A percentile compares a stretch with the other conserved stretches of the same genome.
These are phyloP conservation scores for Alternaria ethzedia DNA, from an alignment of 2,329 filamentous ascomycete species.

Conservation along the genomic window DNA sequence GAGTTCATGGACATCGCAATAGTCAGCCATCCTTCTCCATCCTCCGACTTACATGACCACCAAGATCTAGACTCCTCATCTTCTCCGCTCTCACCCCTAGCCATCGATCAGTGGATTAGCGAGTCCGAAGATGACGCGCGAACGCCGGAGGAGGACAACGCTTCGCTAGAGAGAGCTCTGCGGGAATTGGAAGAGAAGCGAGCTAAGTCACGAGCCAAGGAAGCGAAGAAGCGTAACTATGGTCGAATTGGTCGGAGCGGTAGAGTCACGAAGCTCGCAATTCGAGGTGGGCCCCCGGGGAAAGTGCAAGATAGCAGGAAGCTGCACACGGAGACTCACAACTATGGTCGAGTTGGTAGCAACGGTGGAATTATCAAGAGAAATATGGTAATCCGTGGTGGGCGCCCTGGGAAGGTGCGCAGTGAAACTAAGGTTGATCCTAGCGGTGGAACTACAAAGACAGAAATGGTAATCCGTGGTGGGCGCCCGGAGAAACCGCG, in stretches of 20 bases:
- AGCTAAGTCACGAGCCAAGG: neutral
- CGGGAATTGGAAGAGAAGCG: neutral
- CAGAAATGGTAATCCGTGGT: rapidly evolving
- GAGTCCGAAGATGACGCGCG: neutral
- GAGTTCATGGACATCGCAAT: neutral
- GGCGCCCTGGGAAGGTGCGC: neutral
- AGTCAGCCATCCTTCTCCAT: neutral
- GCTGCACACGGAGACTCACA: neutral
- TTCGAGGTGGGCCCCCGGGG: no score
- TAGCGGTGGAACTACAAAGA: neutral
- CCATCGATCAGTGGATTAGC: neutral
- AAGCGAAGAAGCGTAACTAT: neutral
- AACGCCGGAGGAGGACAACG: neutral
- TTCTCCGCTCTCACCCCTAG: neutral
- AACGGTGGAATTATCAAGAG: neutral
- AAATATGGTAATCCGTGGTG: neutral
- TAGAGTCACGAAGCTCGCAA: neutral
- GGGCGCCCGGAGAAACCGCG: neutral
- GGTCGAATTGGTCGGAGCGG: neutral
- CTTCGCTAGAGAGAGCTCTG: neutral
- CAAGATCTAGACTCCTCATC: neutral
- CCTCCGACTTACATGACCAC: no score
- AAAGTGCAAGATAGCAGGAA: no score
- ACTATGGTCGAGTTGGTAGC: neutral
- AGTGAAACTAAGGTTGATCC: neutral